Base-by-base conservation (phyloP, 1,139 yeast genomes). In the Pichia sp. region DNA sequence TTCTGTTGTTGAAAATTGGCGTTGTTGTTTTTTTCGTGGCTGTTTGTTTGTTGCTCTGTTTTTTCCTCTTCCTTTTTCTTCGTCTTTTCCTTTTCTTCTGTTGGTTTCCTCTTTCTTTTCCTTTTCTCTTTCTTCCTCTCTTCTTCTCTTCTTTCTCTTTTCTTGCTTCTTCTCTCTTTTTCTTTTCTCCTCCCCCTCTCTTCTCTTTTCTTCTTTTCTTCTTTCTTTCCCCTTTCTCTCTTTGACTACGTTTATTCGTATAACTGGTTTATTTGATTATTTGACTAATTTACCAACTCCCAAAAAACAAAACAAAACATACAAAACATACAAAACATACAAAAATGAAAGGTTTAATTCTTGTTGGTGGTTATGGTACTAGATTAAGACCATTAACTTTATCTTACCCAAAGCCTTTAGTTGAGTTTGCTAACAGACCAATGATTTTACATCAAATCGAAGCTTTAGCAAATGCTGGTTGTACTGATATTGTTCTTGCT, bases 311-410 rank as follows among this genome's bases (percentile, higher is more conserved):
- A 31, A 30, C 30, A 31, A 11, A 26, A 30, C 34, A 36, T 31
- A 27, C 31, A 41, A 27, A 42, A 38, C 29, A 21, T n/a, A 7
- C 22, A 32, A 29, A 13, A 32, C 14, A 32, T 15, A 18, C 14
- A 31, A 38, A 37, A 59, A 91, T 91, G 98, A 91, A 91, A 76
- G 98, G 96, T 64, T 80, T 91, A 68, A 91, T 91, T 76, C 84
- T 91, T 66, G 98, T 91, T 60, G 98, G 98, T 64, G 98, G 98
- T 67, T 91, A 88, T 74, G 99, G 99, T 76, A 91, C 99, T 62
- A 93, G 99, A 74, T 84, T 91, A 74, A 89, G 99, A 78, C 99
- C 99, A 51, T 76, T 91, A 61, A 93, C 99, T 49, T 76, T 93
- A 61, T 89, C 98, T 45, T 77, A 85, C 54, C 99, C 99, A 66